A percentile compares a stretch with the other conserved stretches of the same genome.
phyloP scores from a whole-genome alignment of 2,329 filamentous ascomycete genomes.

The Monosporascus ibericus region DNA sequence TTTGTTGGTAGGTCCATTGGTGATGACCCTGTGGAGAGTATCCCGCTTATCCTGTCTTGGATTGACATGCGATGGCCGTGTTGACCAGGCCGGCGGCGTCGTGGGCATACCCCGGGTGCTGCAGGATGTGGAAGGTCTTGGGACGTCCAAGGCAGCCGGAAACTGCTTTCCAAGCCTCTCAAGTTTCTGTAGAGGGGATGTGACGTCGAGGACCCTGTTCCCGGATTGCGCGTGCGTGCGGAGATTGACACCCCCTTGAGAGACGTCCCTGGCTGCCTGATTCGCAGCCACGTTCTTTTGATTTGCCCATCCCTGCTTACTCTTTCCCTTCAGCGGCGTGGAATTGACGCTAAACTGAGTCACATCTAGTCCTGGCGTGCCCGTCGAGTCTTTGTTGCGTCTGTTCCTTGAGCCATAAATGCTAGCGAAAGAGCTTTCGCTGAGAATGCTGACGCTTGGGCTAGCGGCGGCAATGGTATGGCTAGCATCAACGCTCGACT shows the following conservation, averaged over 20 bases:
- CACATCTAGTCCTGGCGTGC: conserved; percentile 14
- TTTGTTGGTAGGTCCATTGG: conserved; percentile 35
- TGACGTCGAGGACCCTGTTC: conserved; percentile 37
- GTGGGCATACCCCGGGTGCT: conserved; percentile 13
- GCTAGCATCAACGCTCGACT: conserved; percentile 32
- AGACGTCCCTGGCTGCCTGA: conserved; percentile 23
- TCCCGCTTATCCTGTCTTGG: conserved; percentile 43
- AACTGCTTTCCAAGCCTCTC: conserved; percentile 35
- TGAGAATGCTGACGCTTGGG: conserved; percentile 57
- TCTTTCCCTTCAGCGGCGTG: conserved; percentile 11
- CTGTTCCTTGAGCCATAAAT: conserved; percentile 45
- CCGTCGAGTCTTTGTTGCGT: conserved; percentile 5
- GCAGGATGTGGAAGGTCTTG: conserved; percentile 22
- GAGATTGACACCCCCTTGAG: conserved; percentile 23
- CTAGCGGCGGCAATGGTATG: conserved; percentile 40
- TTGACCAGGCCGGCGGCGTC: conserved; percentile 8
- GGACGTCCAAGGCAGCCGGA: conserved; percentile 21
- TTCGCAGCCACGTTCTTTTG: conserved; percentile 15
- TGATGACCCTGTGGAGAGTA: conserved; percentile 41
- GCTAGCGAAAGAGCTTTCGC: conserved; percentile 62
- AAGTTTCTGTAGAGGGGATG: conserved; percentile 45
- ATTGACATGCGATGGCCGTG: conserved; percentile 13
- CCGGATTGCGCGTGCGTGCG: conserved; percentile 38
- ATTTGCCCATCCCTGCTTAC: conserved; percentile 11
- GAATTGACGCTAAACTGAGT: conserved; percentile 14